Percentiles rank a stretch among this genome's conserved stretches.
Conservation (phyloP, 257 asterid genomes). For the Nicotiana paniculata region DNA sequence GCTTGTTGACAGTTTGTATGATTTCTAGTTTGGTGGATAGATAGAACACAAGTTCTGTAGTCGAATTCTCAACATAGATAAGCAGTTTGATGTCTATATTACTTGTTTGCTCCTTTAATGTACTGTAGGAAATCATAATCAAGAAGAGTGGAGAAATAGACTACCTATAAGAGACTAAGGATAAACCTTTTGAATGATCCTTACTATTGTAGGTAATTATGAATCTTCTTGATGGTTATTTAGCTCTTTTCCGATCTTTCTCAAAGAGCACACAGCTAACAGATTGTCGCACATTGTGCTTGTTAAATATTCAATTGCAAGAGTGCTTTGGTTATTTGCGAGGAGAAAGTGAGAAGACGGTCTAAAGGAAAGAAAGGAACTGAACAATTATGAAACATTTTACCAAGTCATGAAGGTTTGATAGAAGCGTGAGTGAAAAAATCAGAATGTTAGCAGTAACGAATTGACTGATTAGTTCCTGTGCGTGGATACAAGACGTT, state of each 20-base stretch:
- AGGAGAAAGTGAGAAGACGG: not conserved
- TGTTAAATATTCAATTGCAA: not conserved
- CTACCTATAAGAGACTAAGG: not conserved
- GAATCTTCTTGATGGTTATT: not conserved
- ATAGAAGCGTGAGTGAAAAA: not conserved
- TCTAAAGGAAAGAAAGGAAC: not conserved
- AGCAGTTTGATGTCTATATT: not conserved
- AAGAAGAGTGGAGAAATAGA: not conserved
- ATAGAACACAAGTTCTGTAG: not conserved
- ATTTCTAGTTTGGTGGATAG: not conserved
- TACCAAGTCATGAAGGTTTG: not conserved
- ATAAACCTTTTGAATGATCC: not conserved
- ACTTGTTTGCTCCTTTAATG: not conserved
- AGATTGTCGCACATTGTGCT: not conserved
- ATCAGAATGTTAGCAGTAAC: not conserved
- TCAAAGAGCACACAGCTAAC: not conserved
- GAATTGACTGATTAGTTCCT: not conserved
- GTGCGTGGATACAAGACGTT: not conserved
- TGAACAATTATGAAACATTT: not conserved
- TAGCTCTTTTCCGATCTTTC: not conserved
- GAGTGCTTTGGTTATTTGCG: not conserved
- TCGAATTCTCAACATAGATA: not conserved
- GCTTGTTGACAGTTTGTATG: not conserved
- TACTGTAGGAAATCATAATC: not conserved
- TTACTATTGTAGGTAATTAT: not conserved